Percentiles rank a stretch among this genome's conserved stretches.
Evolutionary conservation across 2,329 filamentous ascomycete genomes (phyloP).

Genomic region (Penicillium vulpinum): DNA sequence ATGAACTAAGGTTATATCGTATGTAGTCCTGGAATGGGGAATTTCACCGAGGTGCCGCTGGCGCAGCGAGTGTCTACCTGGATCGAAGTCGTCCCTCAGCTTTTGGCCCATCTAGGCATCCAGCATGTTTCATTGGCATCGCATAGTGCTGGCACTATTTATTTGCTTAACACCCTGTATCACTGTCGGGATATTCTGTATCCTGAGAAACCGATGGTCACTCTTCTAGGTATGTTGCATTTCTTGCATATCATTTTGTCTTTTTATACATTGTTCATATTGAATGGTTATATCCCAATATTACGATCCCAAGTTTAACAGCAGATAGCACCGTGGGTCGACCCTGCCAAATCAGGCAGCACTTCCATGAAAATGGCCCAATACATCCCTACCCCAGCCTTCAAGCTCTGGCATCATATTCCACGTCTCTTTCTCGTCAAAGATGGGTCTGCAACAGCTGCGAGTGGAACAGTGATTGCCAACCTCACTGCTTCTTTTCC

Average conservation of each 20-base stretch:
- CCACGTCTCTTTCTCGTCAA: conserved; percentile 29
- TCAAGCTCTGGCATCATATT: conserved; percentile 29
- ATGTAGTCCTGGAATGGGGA: conserved; percentile 47
- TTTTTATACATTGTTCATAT: not conserved
- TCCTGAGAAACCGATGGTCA: not conserved
- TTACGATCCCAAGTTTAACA: too few species aligned
- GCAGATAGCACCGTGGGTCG: conserved; percentile 48
- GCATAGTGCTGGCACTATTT: conserved; percentile 47
- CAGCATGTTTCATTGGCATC: conserved; percentile 41
- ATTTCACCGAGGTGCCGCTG: conserved; percentile 41
- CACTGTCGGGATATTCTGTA: conserved; percentile 35
- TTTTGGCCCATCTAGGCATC: conserved; percentile 40
- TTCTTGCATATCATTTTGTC: not conserved
- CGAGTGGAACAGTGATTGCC: conserved; percentile 19
- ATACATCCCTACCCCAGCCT: conserved; percentile 26
- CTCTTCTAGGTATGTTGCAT: not conserved
- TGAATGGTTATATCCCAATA: not conserved
- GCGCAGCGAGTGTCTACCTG: conserved; percentile 40
- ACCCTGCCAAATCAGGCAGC: conserved; percentile 38
- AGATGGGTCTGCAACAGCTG: conserved; percentile 20
- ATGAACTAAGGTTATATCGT: not conserved
- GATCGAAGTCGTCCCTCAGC: conserved; percentile 44
- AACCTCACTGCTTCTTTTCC: conserved; percentile 8
- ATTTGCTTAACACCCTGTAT: conserved; percentile 44
- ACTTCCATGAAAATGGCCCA: conserved; percentile 29